Evolutionary conservation across 768 basidiomycete genomes (phyloP).

Genomic region (Lactarius sp.): DNA sequence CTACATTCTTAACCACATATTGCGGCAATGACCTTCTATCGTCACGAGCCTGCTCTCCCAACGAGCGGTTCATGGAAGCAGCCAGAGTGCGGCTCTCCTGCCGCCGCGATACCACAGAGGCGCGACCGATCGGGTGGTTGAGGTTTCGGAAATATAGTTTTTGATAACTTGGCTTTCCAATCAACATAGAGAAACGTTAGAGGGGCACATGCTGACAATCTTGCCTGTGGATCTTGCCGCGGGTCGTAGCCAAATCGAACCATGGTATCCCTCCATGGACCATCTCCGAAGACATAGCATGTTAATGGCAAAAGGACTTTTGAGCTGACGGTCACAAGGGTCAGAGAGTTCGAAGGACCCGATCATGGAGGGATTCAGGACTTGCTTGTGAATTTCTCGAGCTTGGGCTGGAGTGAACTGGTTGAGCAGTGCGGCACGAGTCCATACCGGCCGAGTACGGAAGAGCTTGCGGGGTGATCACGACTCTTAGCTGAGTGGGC

Average conservation of each 20-base stretch:
- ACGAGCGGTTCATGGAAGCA: constrained; percentile 33
- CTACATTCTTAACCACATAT: not conserved
- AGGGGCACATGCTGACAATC: constrained; percentile 53
- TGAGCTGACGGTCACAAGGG: constrained; percentile 44
- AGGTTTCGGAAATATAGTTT: constrained; percentile 86
- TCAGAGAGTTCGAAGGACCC: not conserved
- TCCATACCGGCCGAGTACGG: constrained; percentile 79
- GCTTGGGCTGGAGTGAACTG: constrained; percentile 67
- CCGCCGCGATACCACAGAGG: constrained; percentile 67
- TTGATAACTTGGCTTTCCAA: constrained; percentile 61
- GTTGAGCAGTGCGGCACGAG: constrained; percentile 77
- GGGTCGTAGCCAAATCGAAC: constrained; percentile 90
- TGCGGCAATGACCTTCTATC: constrained; percentile 24
- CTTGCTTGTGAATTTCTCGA: constrained; percentile 72
- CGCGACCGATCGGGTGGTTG: constrained; percentile 72
- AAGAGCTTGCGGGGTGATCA: constrained; percentile 48
- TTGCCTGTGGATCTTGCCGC: constrained; percentile 60
- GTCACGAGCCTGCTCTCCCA: constrained; percentile 33
- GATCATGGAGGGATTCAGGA: not conserved
- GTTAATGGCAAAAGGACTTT: constrained; percentile 76
- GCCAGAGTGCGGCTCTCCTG: constrained; percentile 44
- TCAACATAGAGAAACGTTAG: constrained; percentile 3
- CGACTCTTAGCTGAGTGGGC: not conserved
- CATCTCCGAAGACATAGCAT: constrained; percentile 88
- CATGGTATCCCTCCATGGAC: constrained; percentile 89